Conservation (phyloP, 805 yeast species). For the Lipomyces kockii region DNA sequence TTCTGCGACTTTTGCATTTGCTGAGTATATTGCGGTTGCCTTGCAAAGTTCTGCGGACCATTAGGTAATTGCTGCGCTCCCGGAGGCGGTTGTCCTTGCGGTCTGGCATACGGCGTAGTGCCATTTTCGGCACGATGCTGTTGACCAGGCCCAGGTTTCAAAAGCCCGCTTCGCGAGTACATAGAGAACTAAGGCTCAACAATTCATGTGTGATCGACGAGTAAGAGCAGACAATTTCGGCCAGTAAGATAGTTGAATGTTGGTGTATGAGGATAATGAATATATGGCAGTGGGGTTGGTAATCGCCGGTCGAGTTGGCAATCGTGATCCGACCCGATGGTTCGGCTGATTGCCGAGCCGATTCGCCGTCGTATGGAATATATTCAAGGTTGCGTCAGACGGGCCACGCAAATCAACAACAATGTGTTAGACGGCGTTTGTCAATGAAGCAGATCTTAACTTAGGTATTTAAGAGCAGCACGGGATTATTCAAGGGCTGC, state of each 20-base stretch:
- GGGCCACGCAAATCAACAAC: not conserved
- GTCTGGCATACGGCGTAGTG: not conserved
- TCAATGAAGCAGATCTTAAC: not conserved
- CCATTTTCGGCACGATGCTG: slow-evolving; percentile 8
- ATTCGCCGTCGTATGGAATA: not conserved
- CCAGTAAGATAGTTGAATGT: not conserved
- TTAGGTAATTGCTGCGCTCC: slow-evolving; percentile 7
- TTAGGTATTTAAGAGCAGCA: not conserved
- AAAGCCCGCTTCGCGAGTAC: slow-evolving; percentile 25
- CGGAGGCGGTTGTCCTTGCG: slow-evolving; percentile 8
- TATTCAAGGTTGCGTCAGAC: not conserved
- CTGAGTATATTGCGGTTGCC: not conserved
- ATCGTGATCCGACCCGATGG: not conserved
- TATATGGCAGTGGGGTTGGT: not conserved
- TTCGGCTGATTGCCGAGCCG: too few species aligned
- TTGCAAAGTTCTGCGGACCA: slow-evolving; percentile 1
- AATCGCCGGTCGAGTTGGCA: not conserved
- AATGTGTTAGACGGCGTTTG: not conserved
- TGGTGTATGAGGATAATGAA: not conserved
- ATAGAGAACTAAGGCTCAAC: not conserved
- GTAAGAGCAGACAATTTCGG: not conserved
- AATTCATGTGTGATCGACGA: not conserved
- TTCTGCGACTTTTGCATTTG: not conserved
- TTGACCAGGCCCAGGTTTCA: slow-evolving; percentile 21
- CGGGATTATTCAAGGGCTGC: not conserved